These are phyloP conservation scores for Colletotrichum godetiae DNA, from an alignment of 2,329 filamentous ascomycete species.

Conservation along the genomic window DNA sequence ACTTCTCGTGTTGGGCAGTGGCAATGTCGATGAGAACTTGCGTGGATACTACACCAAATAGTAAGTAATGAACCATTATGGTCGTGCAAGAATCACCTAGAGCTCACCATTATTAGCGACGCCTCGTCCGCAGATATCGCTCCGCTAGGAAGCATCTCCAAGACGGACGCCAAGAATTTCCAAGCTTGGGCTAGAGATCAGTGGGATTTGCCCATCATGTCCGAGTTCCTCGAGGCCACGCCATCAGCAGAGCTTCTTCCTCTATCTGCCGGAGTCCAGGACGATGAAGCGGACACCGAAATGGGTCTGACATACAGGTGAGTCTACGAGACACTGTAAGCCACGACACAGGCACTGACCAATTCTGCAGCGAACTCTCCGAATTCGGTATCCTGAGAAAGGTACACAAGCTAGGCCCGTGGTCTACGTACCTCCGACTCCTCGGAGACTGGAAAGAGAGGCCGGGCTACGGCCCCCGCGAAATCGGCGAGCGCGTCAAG, in stretches of 20 bases:
- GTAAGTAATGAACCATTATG: not conserved
- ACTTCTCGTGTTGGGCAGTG: conserved; percentile 70
- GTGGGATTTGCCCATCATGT: conserved; percentile 71
- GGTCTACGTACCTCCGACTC: conserved; percentile 51
- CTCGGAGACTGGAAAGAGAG: conserved; percentile 50
- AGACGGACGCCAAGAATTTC: conserved; percentile 75
- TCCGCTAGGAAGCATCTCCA: conserved; percentile 65
- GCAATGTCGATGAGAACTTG: conserved; percentile 69
- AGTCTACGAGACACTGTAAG: too few relatives aligned
- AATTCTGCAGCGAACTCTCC: conserved; percentile 46
- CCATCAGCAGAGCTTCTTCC: conserved; percentile 65
- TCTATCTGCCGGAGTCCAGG: conserved; percentile 51
- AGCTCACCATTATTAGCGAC: conserved; percentile 49
- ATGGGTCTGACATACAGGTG: conserved; percentile 55
- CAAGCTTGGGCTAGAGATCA: conserved; percentile 66
- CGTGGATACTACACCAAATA: conserved; percentile 71
- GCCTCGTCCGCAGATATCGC: conserved; percentile 65
- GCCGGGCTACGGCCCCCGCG: conserved; percentile 42
- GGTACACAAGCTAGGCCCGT: conserved; percentile 54
- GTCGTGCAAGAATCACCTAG: not conserved
- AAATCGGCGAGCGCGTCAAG: conserved; percentile 57
- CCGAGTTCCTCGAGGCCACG: conserved; percentile 70
- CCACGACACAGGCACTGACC: not conserved
- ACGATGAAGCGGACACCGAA: conserved; percentile 51
- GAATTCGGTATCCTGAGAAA: conserved; percentile 53